A percentile compares a stretch with the other conserved stretches of the same genome.
phyloP scores from a whole-genome alignment of 768 basidiomycete genomes.

The Panaeolus cyanescens region DNA sequence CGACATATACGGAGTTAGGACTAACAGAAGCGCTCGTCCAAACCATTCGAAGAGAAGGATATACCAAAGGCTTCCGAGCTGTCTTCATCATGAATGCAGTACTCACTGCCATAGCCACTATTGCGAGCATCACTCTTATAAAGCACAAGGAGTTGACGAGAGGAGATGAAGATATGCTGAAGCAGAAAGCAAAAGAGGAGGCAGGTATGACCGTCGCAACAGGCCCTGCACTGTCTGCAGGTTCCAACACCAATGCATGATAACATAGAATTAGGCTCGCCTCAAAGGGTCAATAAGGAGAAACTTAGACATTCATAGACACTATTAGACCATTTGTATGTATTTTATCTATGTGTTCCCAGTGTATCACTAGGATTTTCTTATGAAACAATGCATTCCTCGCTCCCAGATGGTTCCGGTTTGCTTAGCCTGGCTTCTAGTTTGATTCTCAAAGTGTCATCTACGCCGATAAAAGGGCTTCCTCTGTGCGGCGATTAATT shows the following conservation, averaged over 20 bases:
- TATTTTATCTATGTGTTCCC: not conserved
- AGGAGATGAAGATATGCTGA: slow-evolving; percentile 54
- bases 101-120: slow-evolving; percentile 53
- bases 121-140: slow-evolving; percentile 60
- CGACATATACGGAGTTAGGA: slow-evolving; percentile 21
- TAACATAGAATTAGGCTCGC: too few relatives aligned
- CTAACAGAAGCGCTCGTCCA: slow-evolving; percentile 37
- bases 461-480: slow-evolving; percentile 40
- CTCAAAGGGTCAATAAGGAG: too few relatives aligned
- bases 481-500: slow-evolving; percentile 26
- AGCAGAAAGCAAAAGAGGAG: slow-evolving; percentile 34
- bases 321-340: not conserved
- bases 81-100: slow-evolving; percentile 65
- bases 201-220: not conserved
- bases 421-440: slow-evolving; percentile 46
- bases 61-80: slow-evolving; percentile 55
- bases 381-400: slow-evolving; percentile 9
- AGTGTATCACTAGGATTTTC: not conserved
- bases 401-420: slow-evolving; percentile 34
- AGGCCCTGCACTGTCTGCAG: not conserved
- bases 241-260: not conserved
- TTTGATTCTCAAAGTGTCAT: slow-evolving; percentile 39
- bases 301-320: not conserved
- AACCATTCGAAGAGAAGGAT: slow-evolving; percentile 48
- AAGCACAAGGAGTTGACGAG: slow-evolving; percentile 61